Evolutionary conservation across 352 stramenopile species (phyloP), one percentile per base, ranked within the genome.

Genomic region (Blastocystis sp.): DNA sequence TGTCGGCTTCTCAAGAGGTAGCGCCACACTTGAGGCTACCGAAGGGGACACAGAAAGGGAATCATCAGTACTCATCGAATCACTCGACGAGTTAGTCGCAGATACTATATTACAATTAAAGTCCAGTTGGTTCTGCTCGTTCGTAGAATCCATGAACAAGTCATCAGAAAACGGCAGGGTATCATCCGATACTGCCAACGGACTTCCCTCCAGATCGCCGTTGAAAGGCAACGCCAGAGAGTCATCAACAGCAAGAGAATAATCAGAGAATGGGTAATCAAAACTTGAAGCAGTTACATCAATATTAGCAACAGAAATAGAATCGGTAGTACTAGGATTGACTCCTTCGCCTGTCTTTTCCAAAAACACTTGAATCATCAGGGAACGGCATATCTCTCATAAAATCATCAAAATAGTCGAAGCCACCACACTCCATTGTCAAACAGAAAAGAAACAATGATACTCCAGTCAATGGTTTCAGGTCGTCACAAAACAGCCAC

Each of bases 291-390:
- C 59, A 29, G 36, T 27, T 8, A 29, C 14, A 46, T 71, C 14
- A 21, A 24, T 6, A 71, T 38, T 18, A 11, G 0, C 8, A 46
- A n/a, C 38, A 71, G 14, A 27, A 24, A 48, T 7, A 0, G n/a
- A 21, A 24, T 18, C n/a, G 14, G 16, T 24, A 16, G 8, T n/a
- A 48, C n/a, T 44, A 71, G 27, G 59, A 71, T 7, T 14, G 11
- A 38, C 59, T 4, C 4, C 16, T 21, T 71, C 32, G n/a, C 16
- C n/a, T 27, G 7, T 14, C 7, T 7, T n/a, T 0, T 9, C 24
- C 59, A 71, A 71, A 71, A 71, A 71, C 59, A 71, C 59, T 71
- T 36, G 44, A 7, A n/a, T n/a, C n/a, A n/a, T n/a, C n/a, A n/a
- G n/a, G n/a, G n/a, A n/a, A n/a, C n/a, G n/a, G n/a, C n/a, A n/a